These are phyloP conservation scores for Moniliella sp. DNA, from an alignment of 1,284 basidiomycete species.

Conservation along the genomic window DNA sequence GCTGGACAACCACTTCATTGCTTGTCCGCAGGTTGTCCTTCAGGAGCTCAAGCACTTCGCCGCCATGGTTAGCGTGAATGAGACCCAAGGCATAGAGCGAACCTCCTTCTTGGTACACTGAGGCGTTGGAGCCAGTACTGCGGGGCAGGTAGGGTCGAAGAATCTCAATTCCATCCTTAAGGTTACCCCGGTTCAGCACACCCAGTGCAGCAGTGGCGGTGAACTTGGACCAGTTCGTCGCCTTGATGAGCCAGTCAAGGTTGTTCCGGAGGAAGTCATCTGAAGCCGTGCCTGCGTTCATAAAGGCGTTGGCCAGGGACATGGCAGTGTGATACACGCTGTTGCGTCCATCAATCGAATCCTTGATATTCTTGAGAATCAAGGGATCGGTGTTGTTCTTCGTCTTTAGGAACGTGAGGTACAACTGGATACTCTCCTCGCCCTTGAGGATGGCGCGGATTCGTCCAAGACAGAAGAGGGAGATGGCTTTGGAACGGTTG, in stretches of 20 bases:
- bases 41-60: constrained; percentile 26
- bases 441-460: constrained; percentile 25
- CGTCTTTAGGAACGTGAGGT: constrained; percentile 29
- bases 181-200: constrained; percentile 32
- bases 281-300: constrained; percentile 32
- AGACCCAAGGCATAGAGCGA: constrained; percentile 29
- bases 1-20: constrained; percentile 30
- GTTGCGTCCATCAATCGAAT: constrained; percentile 28
- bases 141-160: constrained; percentile 30
- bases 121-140: constrained; percentile 23
- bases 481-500: constrained; percentile 5
- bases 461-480: constrained; percentile 11
- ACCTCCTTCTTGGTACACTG: constrained; percentile 31
- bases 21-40: constrained; percentile 30
- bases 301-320: constrained; percentile 32
- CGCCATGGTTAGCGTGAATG: constrained; percentile 32
- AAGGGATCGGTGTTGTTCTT: constrained; percentile 29
- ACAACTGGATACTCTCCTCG: constrained; percentile 31
- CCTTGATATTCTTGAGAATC: constrained; percentile 30
- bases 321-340: constrained; percentile 32
- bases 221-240: constrained; percentile 34
- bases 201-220: constrained; percentile 32
- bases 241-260: constrained; percentile 33
- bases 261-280: constrained; percentile 32
- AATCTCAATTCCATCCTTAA: constrained; percentile 26